These are phyloP conservation scores for Backusella psychrophila DNA, from an alignment of 192 early-diverging fungal species.

Conservation along the genomic window DNA sequence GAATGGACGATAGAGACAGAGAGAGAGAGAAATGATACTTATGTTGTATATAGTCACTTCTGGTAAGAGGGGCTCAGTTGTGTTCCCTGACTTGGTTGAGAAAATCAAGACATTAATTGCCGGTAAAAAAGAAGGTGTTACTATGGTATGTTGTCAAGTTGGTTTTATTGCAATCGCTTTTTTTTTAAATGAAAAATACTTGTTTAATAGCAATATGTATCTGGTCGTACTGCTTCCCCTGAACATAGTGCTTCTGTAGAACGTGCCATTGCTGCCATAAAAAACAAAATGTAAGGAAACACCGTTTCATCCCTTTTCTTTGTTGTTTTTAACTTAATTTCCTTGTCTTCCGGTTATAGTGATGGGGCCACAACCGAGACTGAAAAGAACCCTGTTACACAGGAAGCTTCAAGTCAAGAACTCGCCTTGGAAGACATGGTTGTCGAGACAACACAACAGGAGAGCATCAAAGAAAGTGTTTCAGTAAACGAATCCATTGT, in stretches of 20 bases:
- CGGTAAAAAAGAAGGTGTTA: not conserved
- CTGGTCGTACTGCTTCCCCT: not conserved
- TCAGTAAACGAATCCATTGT: not conserved
- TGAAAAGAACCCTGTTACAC: not conserved
- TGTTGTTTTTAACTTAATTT: not conserved
- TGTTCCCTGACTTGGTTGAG: not conserved
- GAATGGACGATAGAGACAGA: not conserved
- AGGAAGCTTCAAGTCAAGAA: not conserved
- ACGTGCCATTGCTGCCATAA: not conserved
- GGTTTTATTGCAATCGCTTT: not conserved
- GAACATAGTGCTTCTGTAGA: not conserved
- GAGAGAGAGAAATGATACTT: not conserved
- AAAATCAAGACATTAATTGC: not conserved
- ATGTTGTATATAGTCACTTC: not conserved
- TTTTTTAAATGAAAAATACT: not conserved
- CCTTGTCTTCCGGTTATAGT: not conserved
- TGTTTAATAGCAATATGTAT: not conserved
- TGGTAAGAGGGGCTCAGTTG: not conserved
- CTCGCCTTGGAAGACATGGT: not conserved
- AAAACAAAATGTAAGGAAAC: not conserved
- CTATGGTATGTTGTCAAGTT: not conserved
- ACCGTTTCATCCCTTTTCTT: not conserved
- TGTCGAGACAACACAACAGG: not conserved
- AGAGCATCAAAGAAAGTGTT: not conserved
- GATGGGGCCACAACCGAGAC: not conserved